Evolutionary conservation across 768 basidiomycete species (phyloP).

Genomic region (Astraeus odoratus): DNA sequence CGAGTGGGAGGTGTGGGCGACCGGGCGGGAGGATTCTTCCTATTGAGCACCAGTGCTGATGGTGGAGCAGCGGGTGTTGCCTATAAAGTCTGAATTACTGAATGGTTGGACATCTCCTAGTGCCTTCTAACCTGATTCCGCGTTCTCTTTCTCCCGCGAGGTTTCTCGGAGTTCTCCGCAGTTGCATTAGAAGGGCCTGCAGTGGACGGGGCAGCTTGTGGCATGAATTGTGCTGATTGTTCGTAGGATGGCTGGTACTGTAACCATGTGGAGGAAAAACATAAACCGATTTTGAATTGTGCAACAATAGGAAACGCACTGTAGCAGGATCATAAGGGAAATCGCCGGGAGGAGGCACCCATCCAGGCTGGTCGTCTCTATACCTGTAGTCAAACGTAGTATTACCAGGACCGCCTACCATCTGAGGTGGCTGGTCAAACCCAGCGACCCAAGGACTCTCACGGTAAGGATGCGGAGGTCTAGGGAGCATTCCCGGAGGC

Average conservation of each 20-base stretch:
- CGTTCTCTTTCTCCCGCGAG: slow-evolving; percentile 63
- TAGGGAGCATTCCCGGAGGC: slow-evolving; percentile 40
- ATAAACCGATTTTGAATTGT: background rate
- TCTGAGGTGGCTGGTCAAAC: slow-evolving; percentile 45
- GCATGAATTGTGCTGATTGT: slow-evolving; percentile 48
- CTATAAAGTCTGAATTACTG: slow-evolving; percentile 25
- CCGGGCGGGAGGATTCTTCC: slow-evolving; percentile 58
- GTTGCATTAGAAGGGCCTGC: slow-evolving; percentile 34
- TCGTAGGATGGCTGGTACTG: slow-evolving; percentile 58
- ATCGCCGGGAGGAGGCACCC: slow-evolving; percentile 39
- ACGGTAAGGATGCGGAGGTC: slow-evolving; percentile 37
- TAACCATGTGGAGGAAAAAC: slow-evolving; percentile 7
- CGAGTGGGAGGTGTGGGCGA: slow-evolving; percentile 81
- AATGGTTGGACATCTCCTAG: background rate
- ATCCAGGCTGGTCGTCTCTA: slow-evolving; percentile 47
- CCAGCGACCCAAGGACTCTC: slow-evolving; percentile 51
- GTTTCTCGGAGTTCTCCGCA: slow-evolving; percentile 31
- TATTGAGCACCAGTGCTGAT: slow-evolving; percentile 58
- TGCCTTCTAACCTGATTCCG: slow-evolving; percentile 44
- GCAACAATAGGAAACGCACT: slow-evolving; percentile 28
- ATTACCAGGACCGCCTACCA: slow-evolving; percentile 39
- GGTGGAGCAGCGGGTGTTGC: slow-evolving; percentile 60
- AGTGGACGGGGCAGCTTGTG: slow-evolving; percentile 42
- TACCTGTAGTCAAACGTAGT: slow-evolving; percentile 54
- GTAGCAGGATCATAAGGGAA: slow-evolving; percentile 50